Base-by-base conservation (phyloP, 768 basidiomycete genomes). In the Mycena capillaripes region DNA sequence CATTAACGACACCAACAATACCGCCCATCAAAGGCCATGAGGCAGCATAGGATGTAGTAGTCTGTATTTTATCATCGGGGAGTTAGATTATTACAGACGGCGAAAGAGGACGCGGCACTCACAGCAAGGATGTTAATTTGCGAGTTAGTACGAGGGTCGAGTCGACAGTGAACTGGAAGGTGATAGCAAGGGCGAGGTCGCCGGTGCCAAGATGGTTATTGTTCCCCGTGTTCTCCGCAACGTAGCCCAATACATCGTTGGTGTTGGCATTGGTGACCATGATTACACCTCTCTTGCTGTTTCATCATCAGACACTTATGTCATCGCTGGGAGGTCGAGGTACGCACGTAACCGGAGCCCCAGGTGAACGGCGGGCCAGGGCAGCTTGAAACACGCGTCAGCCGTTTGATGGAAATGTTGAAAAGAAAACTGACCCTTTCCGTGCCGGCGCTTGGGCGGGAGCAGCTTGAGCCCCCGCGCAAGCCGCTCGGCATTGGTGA, bases 401-500 rank as follows among this genome's bases (percentile, higher is more conserved):
- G 21, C 36, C 57, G 25, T 21, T 40, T 38, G 2, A n/a, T n/a
- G 21, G 12, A 4, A 30, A 16, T 11, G 30, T 36, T 34, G 10
- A 21, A 9, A 16, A 42, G 16, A 11, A 38, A 25, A 58, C 56
- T 58, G 21, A 58, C 56, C 56, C 11, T 19, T 5, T 10, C 56
- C 34, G 27, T 2, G 4, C 6, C 32, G 56, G 17, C 34, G 34
- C 36, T 36, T 58, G 2, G 56, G 56, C 3, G 56, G 56, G 6
- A 38, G 56, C 2, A 29, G 56, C 8, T 29, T 36, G 21, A 58
- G 34, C 5, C 56, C 56, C 10, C 56, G 56, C n/a, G 56, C 34
- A 38, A 58, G 56, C 19, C 56, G 56, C 27, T 58, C 7, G 23
- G 56, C 56, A 19, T 58, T 58, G 32, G 56, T 58, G 34, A 56